phyloP scores from a whole-genome alignment of 2,329 filamentous ascomycete species.

The Penicillium polonicum region DNA sequence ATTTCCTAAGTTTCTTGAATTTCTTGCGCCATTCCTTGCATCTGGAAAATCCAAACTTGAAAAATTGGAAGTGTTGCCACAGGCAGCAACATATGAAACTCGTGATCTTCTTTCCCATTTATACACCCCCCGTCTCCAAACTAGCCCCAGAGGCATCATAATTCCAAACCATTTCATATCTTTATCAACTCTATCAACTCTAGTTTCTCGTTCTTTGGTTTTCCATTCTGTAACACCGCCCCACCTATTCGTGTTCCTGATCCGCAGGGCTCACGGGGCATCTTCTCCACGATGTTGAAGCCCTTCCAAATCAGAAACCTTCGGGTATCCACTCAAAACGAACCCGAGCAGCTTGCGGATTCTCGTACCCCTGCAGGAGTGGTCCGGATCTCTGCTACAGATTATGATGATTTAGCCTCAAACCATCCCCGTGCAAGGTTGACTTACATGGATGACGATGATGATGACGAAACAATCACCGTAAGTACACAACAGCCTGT shows the following conservation, averaged over 20 bases:
- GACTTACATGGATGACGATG: conserved; percentile 49
- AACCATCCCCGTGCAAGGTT: conserved; percentile 44
- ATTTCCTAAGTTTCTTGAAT: neutral
- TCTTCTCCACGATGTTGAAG: conserved; percentile 35
- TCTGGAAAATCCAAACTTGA: neutral
- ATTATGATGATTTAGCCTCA: conserved; percentile 46
- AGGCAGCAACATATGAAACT: conserved; percentile 18
- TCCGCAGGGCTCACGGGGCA: conserved; percentile 3
- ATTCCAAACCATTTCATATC: conserved; percentile 5
- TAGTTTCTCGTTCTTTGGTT: conserved; percentile 2
- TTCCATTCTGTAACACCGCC: conserved; percentile 11
- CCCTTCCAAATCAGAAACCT: conserved; percentile 44
- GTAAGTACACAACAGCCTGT: conserved; percentile 28
- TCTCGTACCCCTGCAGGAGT: conserved; percentile 27
- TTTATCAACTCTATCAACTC: conserved; percentile 1
- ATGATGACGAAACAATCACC: conserved; percentile 49
- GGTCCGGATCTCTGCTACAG: conserved; percentile 41
- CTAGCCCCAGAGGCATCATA: conserved; percentile 12
- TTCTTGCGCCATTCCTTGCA: conserved; percentile 8
- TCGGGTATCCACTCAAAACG: conserved; percentile 17
- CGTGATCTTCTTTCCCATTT: conserved; percentile 1
- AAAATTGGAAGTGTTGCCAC: conserved; percentile 1
- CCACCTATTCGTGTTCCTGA: conserved; percentile 7
- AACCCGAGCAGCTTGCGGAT: conserved; percentile 1
- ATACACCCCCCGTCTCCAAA: neutral